Conservation (phyloP, 192 early-diverging fungal genomes). For the Kickxella alabastrina region DNA sequence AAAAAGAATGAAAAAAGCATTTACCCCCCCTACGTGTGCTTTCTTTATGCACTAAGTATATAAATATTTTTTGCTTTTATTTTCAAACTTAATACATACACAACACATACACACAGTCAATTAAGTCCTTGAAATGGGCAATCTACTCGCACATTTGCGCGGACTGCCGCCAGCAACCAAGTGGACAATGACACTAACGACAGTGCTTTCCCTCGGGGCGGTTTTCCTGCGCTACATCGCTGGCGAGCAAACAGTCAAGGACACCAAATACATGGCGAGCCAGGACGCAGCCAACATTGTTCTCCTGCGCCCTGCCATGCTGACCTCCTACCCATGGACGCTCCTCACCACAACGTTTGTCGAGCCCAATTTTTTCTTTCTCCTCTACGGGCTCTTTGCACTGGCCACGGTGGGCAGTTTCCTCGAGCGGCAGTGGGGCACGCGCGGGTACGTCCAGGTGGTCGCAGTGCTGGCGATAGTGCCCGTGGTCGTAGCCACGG, state of each 20-base stretch:
- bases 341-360: conserved; percentile 30
- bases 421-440: conserved; percentile 82
- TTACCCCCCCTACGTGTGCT: too few species aligned
- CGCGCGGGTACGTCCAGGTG: conserved; percentile 69
- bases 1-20: too few species aligned
- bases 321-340: conserved; percentile 45
- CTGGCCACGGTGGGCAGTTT: conserved; percentile 61
- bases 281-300: conserved; percentile 34
- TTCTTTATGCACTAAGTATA: too few species aligned
- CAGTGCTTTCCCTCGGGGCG: conserved; percentile 17
- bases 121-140: conserved; percentile 24
- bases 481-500: conserved; percentile 49
- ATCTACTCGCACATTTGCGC: conserved; percentile 16
- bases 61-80: too few species aligned
- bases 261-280: conserved; percentile 7
- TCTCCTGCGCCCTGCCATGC: conserved; percentile 33
- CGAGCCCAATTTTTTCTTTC: conserved; percentile 29
- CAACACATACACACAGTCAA: too few species aligned
- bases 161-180: conserved; percentile 40
- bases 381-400: conserved; percentile 16
- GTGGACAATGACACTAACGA: conserved; percentile 6
- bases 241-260: not conserved
- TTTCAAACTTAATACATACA: too few species aligned
- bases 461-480: conserved; percentile 49
- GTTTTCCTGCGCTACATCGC: conserved; percentile 12